phyloP scores from a whole-genome alignment of 106 monocot genomes.

The Dioscorea alata region DNA sequence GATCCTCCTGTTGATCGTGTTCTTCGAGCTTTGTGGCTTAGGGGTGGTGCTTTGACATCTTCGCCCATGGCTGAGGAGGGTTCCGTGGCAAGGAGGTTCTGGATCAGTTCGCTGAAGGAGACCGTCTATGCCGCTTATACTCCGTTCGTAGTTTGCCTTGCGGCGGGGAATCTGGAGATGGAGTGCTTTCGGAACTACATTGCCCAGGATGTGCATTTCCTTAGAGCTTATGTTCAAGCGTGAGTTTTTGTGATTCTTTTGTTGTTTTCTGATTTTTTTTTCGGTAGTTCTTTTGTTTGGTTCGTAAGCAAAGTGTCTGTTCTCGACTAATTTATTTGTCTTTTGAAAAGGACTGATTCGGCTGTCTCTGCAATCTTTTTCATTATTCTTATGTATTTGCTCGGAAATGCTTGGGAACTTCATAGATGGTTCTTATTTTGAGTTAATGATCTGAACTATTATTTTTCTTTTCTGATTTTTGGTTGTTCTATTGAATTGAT shows the following conservation, averaged over 20 bases:
- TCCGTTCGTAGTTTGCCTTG: conserved; percentile 73
- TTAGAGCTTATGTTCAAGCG: conserved; percentile 66
- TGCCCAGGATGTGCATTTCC: conserved; percentile 76
- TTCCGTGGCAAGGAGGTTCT: conserved; percentile 60
- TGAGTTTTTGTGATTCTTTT: conserved; percentile 26
- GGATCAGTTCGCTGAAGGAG: conserved; percentile 59
- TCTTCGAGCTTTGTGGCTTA: not conserved
- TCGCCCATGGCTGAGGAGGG: conserved; percentile 33
- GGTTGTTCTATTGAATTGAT: too few species aligned
- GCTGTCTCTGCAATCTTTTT: too few species aligned
- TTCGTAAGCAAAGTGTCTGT: too few species aligned
- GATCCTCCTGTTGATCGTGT: not conserved
- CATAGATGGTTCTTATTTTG: too few species aligned
- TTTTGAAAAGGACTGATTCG: too few species aligned
- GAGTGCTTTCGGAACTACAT: conserved; percentile 66
- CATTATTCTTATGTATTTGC: too few species aligned
- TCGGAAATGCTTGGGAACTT: too few species aligned
- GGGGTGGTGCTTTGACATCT: conserved; percentile 2
- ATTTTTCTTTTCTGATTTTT: too few species aligned
- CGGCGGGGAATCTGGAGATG: conserved; percentile 63
- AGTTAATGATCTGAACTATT: too few species aligned
- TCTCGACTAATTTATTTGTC: too few species aligned
- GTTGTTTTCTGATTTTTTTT: not conserved
- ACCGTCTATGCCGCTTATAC: conserved; percentile 50
- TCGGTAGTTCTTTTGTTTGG: too few species aligned